Evolutionary conservation across 495 filamentous ascomycete genomes (phyloP).

Genomic region (Viridothelium virens): DNA sequence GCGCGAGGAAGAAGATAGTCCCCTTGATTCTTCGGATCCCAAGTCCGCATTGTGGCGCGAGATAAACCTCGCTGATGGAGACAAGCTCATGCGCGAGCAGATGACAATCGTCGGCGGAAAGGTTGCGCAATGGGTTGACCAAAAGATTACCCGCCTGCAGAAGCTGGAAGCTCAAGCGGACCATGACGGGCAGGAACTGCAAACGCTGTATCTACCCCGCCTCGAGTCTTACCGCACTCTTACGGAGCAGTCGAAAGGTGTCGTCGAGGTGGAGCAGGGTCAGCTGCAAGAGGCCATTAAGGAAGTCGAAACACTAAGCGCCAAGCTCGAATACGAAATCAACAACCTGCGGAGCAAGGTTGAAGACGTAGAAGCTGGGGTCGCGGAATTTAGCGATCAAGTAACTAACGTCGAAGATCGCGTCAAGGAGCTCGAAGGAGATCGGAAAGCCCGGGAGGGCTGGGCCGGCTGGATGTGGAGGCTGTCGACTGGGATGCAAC

Average conservation of each 20-base stretch:
- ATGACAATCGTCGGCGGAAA: slow-evolving; percentile 44
- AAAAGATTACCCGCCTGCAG: slow-evolving; percentile 55
- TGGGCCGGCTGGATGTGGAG: slow-evolving; percentile 43
- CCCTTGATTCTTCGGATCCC: slow-evolving; percentile 23
- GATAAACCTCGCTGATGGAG: slow-evolving; percentile 48
- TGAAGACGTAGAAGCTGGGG: slow-evolving; percentile 77
- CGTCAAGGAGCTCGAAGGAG: slow-evolving; percentile 59
- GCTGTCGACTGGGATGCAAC: neutral
- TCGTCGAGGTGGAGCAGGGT: slow-evolving; percentile 58
- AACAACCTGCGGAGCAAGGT: slow-evolving; percentile 71
- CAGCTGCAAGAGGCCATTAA: slow-evolving; percentile 65
- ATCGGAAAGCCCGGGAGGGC: slow-evolving; percentile 56
- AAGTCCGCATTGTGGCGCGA: slow-evolving; percentile 39
- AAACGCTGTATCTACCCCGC: slow-evolving; percentile 59
- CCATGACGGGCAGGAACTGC: slow-evolving; percentile 57
- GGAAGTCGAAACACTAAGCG: slow-evolving; percentile 73
- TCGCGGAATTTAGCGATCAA: slow-evolving; percentile 71
- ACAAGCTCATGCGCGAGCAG: slow-evolving; percentile 48
- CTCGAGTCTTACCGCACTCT: slow-evolving; percentile 55
- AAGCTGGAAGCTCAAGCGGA: slow-evolving; percentile 53
- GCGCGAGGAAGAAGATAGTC: slow-evolving; percentile 31
- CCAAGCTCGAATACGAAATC: slow-evolving; percentile 92
- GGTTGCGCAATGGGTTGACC: slow-evolving; percentile 58
- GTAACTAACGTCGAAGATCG: slow-evolving; percentile 71
- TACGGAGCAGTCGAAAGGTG: slow-evolving; percentile 57